A percentile compares a stretch with the other conserved stretches of the same genome.
Conservation (phyloP, 257 asterid species). For the Solanum pimpinellifolium region DNA sequence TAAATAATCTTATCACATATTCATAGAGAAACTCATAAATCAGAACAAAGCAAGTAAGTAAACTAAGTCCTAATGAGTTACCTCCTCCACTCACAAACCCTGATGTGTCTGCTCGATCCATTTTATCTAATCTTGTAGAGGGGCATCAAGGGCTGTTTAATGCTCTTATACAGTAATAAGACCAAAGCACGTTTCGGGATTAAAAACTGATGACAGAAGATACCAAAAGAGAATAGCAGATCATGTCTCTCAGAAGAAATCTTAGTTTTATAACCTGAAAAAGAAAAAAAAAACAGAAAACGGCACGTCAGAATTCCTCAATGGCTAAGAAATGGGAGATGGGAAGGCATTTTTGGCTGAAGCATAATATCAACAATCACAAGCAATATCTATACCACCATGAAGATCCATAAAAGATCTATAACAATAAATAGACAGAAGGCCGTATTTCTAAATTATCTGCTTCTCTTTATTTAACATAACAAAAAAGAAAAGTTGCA, state of each 20-base stretch:
- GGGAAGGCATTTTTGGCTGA: background rate
- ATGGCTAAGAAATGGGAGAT: background rate
- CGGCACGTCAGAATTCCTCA: background rate
- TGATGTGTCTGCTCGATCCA: slow-evolving; percentile 82
- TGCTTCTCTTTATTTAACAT: background rate
- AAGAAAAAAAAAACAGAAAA: background rate
- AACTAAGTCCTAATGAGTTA: slow-evolving; percentile 21
- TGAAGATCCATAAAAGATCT: background rate
- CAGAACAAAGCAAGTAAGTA: slow-evolving; percentile 27
- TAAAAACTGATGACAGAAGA: slow-evolving; percentile 3
- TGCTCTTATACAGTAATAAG: background rate
- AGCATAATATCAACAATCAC: background rate
- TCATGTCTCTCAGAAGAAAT: slow-evolving; percentile 4
- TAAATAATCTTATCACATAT: background rate
- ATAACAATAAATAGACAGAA: background rate
- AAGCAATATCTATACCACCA: background rate
- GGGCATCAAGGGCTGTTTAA: background rate
- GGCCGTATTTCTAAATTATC: background rate
- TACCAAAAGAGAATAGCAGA: slow-evolving; percentile 2
- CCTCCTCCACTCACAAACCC: slow-evolving; percentile 87
- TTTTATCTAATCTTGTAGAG: slow-evolving; percentile 16
- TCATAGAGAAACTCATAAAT: slow-evolving; percentile 18
- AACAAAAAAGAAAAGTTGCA: background rate
- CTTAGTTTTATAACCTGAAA: slow-evolving; percentile 27
- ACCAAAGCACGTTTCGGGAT: background rate